Base-by-base conservation (phyloP, 2,329 filamentous ascomycete species). In the Sporothrix luriei region DNA sequence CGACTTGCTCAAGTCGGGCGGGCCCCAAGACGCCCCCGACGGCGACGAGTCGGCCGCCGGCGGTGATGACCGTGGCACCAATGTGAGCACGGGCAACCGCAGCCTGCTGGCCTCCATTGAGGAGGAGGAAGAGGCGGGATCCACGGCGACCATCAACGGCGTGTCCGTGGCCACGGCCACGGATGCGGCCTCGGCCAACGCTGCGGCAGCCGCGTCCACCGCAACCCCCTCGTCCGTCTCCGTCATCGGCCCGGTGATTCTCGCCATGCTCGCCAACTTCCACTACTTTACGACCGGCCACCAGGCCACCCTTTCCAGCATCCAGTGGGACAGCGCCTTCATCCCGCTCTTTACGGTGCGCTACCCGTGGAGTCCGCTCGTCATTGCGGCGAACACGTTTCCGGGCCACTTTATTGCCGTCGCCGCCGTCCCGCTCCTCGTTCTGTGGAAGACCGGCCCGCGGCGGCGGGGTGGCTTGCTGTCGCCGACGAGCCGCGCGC, bases 261-360 rank as follows among this genome's bases (percentile, higher is more conserved):
- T 98, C 33, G 94, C 89, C 13, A 81, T 98, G n/a, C 87, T 99
- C 0, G 95, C 94, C 71, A 93, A 91, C 76, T 97, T 94, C 80
- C 90, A 97, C 82, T 99, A 90, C 83, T 99, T 99, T 87, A 97
- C 97, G 78, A 99, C 95, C 0, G 95, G 95, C 72, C 95, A 99
- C 79, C 94, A 98, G 80, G 94, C 94, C 14, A 91, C 89, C 0
- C 85, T 97, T 29, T 87, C 90, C 74, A 92, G 89, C 73, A 94
- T 99, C 76, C 95, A 99, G 77, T 99, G 95, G 95, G 95, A 99
- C 80, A 87, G 88, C 24, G 94, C 93, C 3, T 99, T 99, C 80
- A 92, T 99, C 74, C 91, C 94, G 0, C 85, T 98, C 9, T 88
- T 90, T 70, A 88, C 87, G 6, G 87, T 99, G 73, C 87, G 87